Conservation (phyloP, 2,329 filamentous ascomycete species). For the Penicillium sp. region DNA sequence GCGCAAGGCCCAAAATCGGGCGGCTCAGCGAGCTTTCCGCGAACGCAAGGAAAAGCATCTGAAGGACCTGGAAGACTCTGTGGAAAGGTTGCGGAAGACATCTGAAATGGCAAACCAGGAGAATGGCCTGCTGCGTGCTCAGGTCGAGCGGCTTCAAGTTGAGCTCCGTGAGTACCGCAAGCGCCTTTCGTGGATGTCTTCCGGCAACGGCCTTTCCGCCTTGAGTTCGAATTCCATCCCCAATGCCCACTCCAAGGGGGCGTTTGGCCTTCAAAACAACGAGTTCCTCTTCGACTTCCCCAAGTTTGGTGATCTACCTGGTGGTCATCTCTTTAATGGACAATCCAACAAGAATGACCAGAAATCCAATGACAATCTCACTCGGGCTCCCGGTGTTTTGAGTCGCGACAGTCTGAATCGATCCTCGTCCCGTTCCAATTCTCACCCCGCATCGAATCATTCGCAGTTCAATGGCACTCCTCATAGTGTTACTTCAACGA, state of each 20-base stretch:
- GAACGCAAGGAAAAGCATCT: slow-evolving; percentile 84
- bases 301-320: slow-evolving; percentile 74
- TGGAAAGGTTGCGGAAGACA: slow-evolving; percentile 67
- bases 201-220: slow-evolving; percentile 46
- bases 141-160: slow-evolving; percentile 79
- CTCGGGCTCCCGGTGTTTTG: slow-evolving; percentile 32
- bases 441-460: slow-evolving; percentile 10
- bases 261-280: slow-evolving; percentile 63
- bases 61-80: slow-evolving; percentile 53
- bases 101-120: slow-evolving; percentile 81
- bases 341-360: slow-evolving; percentile 38
- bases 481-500: slow-evolving; percentile 12
- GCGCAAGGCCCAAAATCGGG: slow-evolving; percentile 86
- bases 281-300: slow-evolving; percentile 96
- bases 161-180: slow-evolving; percentile 91
- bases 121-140: slow-evolving; percentile 76
- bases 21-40: slow-evolving; percentile 86
- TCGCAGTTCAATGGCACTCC: slow-evolving; percentile 14
- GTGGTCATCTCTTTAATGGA: slow-evolving; percentile 51
- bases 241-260: slow-evolving; percentile 45
- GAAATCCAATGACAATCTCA: slow-evolving; percentile 19
- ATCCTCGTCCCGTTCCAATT: slow-evolving; percentile 12
- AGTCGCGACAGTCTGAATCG: slow-evolving; percentile 24
- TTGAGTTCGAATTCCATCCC: slow-evolving; percentile 48
- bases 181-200: slow-evolving; percentile 63